These are phyloP conservation scores for Lodderomyces orthopsilosis DNA, from an alignment of 1,139 yeast species.

Conservation along the genomic window DNA sequence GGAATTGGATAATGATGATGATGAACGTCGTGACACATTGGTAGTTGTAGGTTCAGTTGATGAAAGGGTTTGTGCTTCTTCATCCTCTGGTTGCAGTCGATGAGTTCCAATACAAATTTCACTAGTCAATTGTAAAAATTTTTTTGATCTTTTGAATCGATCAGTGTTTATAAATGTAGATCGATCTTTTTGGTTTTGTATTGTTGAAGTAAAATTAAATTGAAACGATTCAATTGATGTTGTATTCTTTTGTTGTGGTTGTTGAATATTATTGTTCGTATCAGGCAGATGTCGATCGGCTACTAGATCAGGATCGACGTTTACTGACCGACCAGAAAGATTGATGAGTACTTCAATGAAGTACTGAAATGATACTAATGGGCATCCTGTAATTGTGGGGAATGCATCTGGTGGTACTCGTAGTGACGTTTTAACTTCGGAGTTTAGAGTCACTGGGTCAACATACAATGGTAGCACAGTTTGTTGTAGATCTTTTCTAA, in stretches of 20 bases:
- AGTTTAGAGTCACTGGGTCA: constrained; percentile 60
- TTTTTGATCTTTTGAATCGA: constrained; percentile 65
- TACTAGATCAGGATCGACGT: constrained; percentile 29
- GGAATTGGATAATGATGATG: constrained; percentile 15
- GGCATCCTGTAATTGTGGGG: constrained; percentile 76
- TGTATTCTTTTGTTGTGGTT: constrained; percentile 5
- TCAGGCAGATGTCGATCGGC: constrained; percentile 12
- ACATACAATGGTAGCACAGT: constrained; percentile 74
- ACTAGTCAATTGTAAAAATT: constrained; percentile 73
- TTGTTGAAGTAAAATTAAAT: constrained; percentile 29
- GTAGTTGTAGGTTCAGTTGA: constrained; percentile 3
- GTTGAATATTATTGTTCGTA: neutral
- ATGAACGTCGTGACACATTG: constrained; percentile 21
- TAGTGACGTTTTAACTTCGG: constrained; percentile 61
- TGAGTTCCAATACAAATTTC: constrained; percentile 81
- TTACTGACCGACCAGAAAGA: constrained; percentile 45
- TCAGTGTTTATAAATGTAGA: constrained; percentile 72
- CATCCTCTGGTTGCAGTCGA: constrained; percentile 32
- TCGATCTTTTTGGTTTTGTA: constrained; percentile 30
- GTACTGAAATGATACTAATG: constrained; percentile 77
- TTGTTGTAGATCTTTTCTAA: constrained; percentile 82
- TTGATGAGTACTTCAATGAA: constrained; percentile 80
- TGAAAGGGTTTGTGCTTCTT: constrained; percentile 1
- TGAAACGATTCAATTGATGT: constrained; percentile 20
- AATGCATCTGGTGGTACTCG: constrained; percentile 82